A percentile compares a stretch with the other conserved stretches of the same genome.
phyloP scores from a whole-genome alignment of 1,284 basidiomycete species.

The Cerioporus squamosus region DNA sequence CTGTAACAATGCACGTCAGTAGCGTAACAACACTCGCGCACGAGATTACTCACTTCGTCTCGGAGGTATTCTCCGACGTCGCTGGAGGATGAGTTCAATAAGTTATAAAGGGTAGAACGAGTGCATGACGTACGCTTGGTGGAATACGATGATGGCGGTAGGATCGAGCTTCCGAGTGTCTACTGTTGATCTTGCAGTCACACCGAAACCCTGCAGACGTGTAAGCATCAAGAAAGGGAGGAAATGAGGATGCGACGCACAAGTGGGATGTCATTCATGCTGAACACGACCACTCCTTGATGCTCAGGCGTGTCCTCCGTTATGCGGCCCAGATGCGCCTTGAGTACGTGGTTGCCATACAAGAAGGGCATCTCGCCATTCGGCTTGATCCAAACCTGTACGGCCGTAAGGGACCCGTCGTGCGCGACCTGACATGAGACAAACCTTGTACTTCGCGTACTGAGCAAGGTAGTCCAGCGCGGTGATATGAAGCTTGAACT shows the following conservation, averaged over 20 bases:
- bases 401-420: background rate
- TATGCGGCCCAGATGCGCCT: constrained; percentile 98
- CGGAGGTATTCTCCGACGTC: constrained; percentile 96
- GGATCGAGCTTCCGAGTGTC: constrained; percentile 98
- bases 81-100: constrained; percentile 44
- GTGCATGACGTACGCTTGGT: constrained; percentile 81
- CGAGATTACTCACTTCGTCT: constrained; percentile 76
- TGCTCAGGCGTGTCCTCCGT: constrained; percentile 99
- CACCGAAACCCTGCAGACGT: constrained; percentile 86
- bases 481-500: constrained; percentile 97
- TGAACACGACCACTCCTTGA: constrained; percentile 96
- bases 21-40: no score
- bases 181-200: constrained; percentile 93
- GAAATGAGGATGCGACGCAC: constrained; percentile 48
- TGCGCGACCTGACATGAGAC: constrained; percentile 16
- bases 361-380: constrained; percentile 99
- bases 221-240: background rate
- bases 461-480: constrained; percentile 93
- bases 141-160: constrained; percentile 98
- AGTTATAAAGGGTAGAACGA: background rate
- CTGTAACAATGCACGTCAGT: constrained; percentile 38
- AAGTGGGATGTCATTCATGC: constrained; percentile 93
- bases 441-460: constrained; percentile 97
- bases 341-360: constrained; percentile 98
- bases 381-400: constrained; percentile 97